These are phyloP conservation scores for Rhizoclosmatium sp. DNA, from an alignment of 192 early-diverging fungal genomes.

Conservation along the genomic window DNA sequence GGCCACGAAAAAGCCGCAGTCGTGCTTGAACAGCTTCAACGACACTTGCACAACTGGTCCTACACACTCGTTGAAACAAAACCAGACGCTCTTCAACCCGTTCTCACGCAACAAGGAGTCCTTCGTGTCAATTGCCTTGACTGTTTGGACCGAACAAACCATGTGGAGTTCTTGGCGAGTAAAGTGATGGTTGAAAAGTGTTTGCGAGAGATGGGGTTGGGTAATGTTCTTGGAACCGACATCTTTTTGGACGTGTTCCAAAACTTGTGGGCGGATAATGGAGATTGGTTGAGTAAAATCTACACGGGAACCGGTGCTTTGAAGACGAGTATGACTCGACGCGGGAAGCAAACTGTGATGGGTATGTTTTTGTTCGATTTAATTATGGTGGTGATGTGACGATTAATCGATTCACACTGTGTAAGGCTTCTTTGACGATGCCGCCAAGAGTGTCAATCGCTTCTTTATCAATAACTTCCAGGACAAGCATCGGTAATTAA, in stretches of 20 bases:
- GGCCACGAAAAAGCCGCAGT: slow-evolving; percentile 24
- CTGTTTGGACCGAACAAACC: slow-evolving; percentile 92
- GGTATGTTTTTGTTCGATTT: slow-evolving; percentile 39
- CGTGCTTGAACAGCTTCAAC: slow-evolving; percentile 16
- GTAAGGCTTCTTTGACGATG: slow-evolving; percentile 86
- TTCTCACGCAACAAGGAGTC: slow-evolving; percentile 82
- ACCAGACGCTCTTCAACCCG: slow-evolving; percentile 63
- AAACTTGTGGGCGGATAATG: slow-evolving; percentile 77
- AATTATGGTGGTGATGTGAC: background rate
- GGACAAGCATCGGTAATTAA: slow-evolving; percentile 72
- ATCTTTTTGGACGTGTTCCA: slow-evolving; percentile 48
- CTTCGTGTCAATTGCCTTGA: slow-evolving; percentile 90
- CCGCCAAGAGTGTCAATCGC: slow-evolving; percentile 90
- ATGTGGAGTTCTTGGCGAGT: slow-evolving; percentile 66
- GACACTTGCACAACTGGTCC: slow-evolving; percentile 51
- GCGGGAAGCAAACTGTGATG: slow-evolving; percentile 84
- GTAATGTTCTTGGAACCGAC: background rate
- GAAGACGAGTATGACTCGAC: slow-evolving; percentile 86
- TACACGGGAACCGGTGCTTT: slow-evolving; percentile 98
- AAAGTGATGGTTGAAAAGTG: slow-evolving; percentile 43
- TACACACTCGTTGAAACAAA: slow-evolving; percentile 22
- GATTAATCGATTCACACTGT: background rate
- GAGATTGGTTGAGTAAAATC: slow-evolving; percentile 88
- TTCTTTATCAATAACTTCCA: slow-evolving; percentile 96
- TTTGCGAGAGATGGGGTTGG: slow-evolving; percentile 1